Percentiles rank a stretch among this genome's conserved stretches.
These are phyloP conservation scores for Acacia confusa DNA, from an alignment of 306 rosid genomes.

Conservation along the genomic window DNA sequence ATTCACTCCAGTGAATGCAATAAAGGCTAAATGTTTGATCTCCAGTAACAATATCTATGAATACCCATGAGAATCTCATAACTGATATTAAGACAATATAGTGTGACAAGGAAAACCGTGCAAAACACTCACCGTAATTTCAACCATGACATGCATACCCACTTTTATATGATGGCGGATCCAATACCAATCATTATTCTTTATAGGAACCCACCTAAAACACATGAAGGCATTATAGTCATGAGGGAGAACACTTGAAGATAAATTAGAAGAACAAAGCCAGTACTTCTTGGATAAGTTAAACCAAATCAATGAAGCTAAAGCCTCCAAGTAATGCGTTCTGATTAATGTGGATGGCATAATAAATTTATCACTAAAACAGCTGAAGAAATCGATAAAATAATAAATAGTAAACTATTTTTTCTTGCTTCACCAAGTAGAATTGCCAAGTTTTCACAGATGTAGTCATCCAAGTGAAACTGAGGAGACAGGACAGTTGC, in stretches of 20 bases:
- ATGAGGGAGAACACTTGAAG: slow-evolving; percentile 27
- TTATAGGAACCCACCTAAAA: slow-evolving; percentile 94
- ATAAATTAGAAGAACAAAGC: slow-evolving; percentile 27
- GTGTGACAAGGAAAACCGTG: slow-evolving; percentile 19
- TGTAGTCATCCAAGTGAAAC: not conserved
- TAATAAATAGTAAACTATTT: slow-evolving; percentile 15
- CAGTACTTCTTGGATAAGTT: slow-evolving; percentile 24
- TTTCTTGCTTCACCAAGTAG: slow-evolving; percentile 22
- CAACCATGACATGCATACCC: slow-evolving; percentile 85
- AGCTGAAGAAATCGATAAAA: slow-evolving; percentile 15
- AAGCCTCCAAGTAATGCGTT: slow-evolving; percentile 2
- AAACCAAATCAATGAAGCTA: slow-evolving; percentile 20
- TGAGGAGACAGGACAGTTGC: slow-evolving; percentile 1
- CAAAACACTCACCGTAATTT: slow-evolving; percentile 74
- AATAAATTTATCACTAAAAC: slow-evolving; percentile 13
- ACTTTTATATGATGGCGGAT: slow-evolving; percentile 96
- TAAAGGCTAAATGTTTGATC: slow-evolving; percentile 22
- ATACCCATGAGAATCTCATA: not conserved
- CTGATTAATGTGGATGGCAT: slow-evolving; percentile 18
- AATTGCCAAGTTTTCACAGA: slow-evolving; percentile 20
- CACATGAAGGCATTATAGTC: slow-evolving; percentile 40
- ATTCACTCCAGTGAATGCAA: not conserved
- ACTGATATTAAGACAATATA: slow-evolving; percentile 23
- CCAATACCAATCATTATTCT: slow-evolving; percentile 96
- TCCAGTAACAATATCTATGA: not conserved